These are phyloP conservation scores for Endocladia muricata DNA, from an alignment of 31 red algal genomes.

Conservation along the genomic window DNA sequence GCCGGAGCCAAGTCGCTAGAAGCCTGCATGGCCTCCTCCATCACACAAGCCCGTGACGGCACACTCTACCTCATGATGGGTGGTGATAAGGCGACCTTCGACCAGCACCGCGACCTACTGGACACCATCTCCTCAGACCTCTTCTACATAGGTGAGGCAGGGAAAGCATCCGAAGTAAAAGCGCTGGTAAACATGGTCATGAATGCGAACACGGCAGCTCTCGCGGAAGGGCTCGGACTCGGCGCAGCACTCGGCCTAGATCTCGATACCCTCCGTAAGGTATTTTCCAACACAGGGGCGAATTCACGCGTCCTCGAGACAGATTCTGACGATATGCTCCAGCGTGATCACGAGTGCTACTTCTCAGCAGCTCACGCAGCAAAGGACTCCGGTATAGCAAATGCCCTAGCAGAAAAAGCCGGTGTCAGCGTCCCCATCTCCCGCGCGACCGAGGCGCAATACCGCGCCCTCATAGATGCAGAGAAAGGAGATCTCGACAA, in stretches of 20 bases:
- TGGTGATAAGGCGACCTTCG: constrained; percentile 12
- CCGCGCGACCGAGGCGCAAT: constrained; percentile 9
- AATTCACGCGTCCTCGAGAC: constrained; percentile 26
- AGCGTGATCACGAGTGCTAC: constrained; percentile 17
- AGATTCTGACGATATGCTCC: constrained; percentile 13
- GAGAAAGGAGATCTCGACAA: constrained; percentile 16
- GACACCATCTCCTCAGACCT: constrained; percentile 15
- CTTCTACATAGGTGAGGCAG: not conserved
- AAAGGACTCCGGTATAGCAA: constrained; percentile 21
- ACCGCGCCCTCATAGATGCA: not conserved
- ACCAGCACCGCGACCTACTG: constrained; percentile 4
- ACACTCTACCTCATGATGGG: constrained; percentile 31
- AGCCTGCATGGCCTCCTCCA: constrained; percentile 13
- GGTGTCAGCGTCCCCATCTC: constrained; percentile 5
- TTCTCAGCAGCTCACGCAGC: constrained; percentile 9
- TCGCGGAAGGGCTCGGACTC: constrained; percentile 23
- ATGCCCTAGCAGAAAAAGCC: not conserved
- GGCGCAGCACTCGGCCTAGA: constrained; percentile 10
- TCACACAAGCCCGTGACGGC: constrained; percentile 20
- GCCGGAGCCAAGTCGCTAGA: constrained; percentile 5
- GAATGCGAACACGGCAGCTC: constrained; percentile 18
- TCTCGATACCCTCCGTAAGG: not conserved
- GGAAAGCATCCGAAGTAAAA: constrained; percentile 15
- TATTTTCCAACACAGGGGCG: constrained; percentile 19
- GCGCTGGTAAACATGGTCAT: constrained; percentile 35